Base-by-base conservation (phyloP, 2,329 filamentous ascomycete species). In the Ascochyta clinopodiicola region DNA sequence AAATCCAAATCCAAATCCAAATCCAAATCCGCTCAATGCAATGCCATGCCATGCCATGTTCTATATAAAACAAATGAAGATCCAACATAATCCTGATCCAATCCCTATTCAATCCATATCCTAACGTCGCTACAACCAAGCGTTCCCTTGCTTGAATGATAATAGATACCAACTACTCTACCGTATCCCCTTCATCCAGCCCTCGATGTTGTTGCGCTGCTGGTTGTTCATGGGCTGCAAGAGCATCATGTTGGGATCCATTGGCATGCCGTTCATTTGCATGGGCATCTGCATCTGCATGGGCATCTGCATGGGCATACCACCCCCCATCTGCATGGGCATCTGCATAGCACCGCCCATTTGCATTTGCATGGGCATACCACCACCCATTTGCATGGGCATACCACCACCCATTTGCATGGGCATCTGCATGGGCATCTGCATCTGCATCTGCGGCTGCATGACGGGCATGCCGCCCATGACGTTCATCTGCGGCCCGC, bases 321-420 rank as follows among this genome's bases (percentile, higher is more conserved):
- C 25, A 27, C 17, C 17, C 17, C 5, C 25, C 25, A 27, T 32
- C 3, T 32, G 31, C 31, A 27, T 5, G 5, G 6, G 6, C 31
- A 69, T 69, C 48, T 56, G 57, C 64, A 67, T 63, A 5, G 3
- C 25, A 9, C 6, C 4, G 1, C 17, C 17, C 17, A 17, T 9
- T 10, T 47, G 45, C 55, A 60, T 49, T 32, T 36, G 42, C 57
- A 61, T 71, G 15, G 38, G 54, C 56, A 49, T 62, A 27, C 27
- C 27, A 9, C 27, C 27, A 7, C 57, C 56, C 43, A 60, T 62
- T 38, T 44, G 52, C 42, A 64, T 49, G 24, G 51, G 51, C 22
- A 46, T 35, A n/a, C n/a, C n/a, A n/a, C n/a, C n/a, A n/a, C n/a
- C n/a, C n/a, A 51, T 51, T 1, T 21, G 21, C 22, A 24, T 24